Evolutionary conservation across 1,139 yeast species (phyloP).

Genomic region (Debaryomyces psychrophilus): DNA sequence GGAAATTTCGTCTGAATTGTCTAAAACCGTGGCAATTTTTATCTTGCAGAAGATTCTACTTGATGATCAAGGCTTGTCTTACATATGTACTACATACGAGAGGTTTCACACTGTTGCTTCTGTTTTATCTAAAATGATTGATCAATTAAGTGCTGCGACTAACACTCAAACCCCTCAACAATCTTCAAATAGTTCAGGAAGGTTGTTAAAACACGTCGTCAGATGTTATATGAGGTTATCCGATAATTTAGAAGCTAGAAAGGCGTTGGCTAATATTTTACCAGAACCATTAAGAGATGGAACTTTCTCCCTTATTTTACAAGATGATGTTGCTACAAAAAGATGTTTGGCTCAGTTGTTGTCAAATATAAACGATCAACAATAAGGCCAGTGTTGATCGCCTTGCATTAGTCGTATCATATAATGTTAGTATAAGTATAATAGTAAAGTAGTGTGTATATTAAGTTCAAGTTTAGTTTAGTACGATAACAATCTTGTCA

Average conservation of each 20-base stretch:
- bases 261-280: constrained; percentile 78
- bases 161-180: constrained; percentile 37
- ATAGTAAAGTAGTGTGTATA: constrained; percentile 9
- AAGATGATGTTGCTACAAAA: constrained; percentile 88
- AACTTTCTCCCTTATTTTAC: constrained; percentile 77
- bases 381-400: constrained; percentile 9
- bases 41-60: constrained; percentile 88
- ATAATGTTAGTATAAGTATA: background rate
- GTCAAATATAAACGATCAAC: constrained; percentile 59
- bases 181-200: constrained; percentile 59
- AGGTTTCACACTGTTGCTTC: constrained; percentile 92
- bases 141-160: constrained; percentile 55
- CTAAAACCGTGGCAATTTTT: constrained; percentile 95
- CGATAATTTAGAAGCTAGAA: constrained; percentile 89
- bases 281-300: constrained; percentile 91
- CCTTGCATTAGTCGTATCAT: constrained; percentile 2
- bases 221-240: constrained; percentile 89
- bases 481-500: background rate
- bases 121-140: constrained; percentile 87
- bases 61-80: constrained; percentile 88
- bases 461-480: constrained; percentile 3
- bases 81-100: constrained; percentile 93
- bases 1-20: constrained; percentile 89
- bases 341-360: constrained; percentile 84
- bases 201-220: constrained; percentile 89